Percentiles rank a stretch among this genome's conserved stretches.
These are phyloP conservation scores for Ophiostoma himal-ulmi DNA, from an alignment of 2,329 filamentous ascomycete species.

Conservation along the genomic window DNA sequence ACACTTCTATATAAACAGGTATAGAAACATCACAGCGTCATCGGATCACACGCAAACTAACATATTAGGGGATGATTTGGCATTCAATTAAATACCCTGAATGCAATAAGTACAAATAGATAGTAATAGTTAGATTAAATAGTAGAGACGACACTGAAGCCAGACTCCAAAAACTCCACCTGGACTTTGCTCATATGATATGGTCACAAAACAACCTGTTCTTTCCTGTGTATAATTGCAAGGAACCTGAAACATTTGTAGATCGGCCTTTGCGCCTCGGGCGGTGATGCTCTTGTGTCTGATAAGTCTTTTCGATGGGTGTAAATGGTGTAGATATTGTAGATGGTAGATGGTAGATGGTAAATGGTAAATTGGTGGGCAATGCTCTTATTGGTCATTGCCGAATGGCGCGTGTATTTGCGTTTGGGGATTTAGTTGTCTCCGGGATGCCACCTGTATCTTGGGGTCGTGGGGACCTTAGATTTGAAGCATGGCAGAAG, in stretches of 20 bases:
- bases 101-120: constrained; percentile 4
- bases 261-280: constrained; percentile 17
- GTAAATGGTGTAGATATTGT: constrained; percentile 8
- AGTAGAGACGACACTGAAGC: constrained; percentile 15
- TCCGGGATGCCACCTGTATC: neutral
- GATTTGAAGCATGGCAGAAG: neutral
- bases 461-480: neutral
- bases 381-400: neutral
- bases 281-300: constrained; percentile 18
- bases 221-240: constrained; percentile 14
- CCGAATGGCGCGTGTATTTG: neutral
- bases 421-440: neutral
- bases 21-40: neutral
- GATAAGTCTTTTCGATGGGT: neutral
- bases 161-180: constrained; percentile 24
- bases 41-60: neutral
- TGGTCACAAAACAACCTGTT: constrained; percentile 15
- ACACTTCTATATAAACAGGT: neutral
- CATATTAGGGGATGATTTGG: neutral
- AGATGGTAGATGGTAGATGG: neutral
- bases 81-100: neutral
- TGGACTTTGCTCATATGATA: constrained; percentile 18
- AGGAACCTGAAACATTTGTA: constrained; percentile 7
- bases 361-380: neutral
- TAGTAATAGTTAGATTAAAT: constrained; percentile 4